Evolutionary conservation across 805 yeast species (phyloP), one percentile per base, ranked within the genome.

Genomic region (Yarrowia sp.): DNA sequence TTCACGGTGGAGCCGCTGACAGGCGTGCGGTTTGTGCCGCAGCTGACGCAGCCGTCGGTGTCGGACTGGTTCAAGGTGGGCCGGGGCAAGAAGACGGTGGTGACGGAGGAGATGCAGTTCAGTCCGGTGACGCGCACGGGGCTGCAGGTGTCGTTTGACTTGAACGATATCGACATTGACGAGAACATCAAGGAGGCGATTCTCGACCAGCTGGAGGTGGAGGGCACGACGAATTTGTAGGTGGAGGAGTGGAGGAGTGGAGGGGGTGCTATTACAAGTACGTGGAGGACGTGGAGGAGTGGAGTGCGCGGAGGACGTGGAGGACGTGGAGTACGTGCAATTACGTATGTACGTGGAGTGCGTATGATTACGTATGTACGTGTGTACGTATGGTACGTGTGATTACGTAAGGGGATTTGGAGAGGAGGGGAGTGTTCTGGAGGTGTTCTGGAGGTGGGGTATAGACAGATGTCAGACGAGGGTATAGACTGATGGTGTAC

Each of bases 11-110:
- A 76, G 85, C 20, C 86, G 87, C 43, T 91, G 20, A 61, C 66
- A 13, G 66, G 66, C 13, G 66, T 61, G 55, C 42, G 55, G 38
- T 61, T 92, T 75, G 86, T 85, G 40, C 97, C 98, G 3, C 75
- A 73, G 20, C 79, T 81, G 5, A 88, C 96, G 9, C 99, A 95
- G 78, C 91, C 98, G 1, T 80, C 84, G 7, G 73, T 74, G 53
- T 79, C 81, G 7, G 71, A 74, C 38, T 72, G 72, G 67, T 53
- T 78, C 9, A 70, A 67, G 36, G 80, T 77, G 60, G 67, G 77
- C 1, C 76, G 74, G 0, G 75, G 72, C 9, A 68, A 75, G 13
- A 70, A 71, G 78, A 71, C 15, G 69, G 74, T 30, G 69, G 75
- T 33, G 74, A 77, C 34, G 76, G 80, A 53, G 73, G 63, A 38